These are phyloP conservation scores for Salix exigua DNA, from an alignment of 345 rosid species.

Conservation along the genomic window DNA sequence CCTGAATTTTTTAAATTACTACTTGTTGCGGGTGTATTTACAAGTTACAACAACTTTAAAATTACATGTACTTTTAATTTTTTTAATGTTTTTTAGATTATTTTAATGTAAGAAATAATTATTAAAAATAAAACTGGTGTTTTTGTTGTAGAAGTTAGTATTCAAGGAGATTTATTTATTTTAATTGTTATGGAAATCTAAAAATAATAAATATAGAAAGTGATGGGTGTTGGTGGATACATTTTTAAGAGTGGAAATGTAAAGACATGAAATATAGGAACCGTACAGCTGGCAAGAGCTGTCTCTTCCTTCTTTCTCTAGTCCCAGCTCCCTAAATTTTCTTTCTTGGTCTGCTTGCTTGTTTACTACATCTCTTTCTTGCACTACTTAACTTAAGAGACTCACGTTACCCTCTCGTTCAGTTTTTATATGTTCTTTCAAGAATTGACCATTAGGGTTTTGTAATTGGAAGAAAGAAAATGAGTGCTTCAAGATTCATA, in stretches of 20 bases:
- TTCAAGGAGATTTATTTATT: no score
- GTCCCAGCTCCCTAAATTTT: slow-evolving; percentile 2
- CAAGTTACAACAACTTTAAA: no score
- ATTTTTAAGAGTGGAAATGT: slow-evolving; percentile 4
- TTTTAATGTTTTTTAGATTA: no score
- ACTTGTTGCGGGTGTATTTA: no score
- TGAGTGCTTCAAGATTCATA: slow-evolving; percentile 72
- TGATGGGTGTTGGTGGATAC: slow-evolving; percentile 12
- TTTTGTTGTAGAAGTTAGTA: no score
- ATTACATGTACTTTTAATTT: no score
- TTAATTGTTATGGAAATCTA: not conserved
- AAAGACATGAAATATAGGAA: slow-evolving; percentile 16
- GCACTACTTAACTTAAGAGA: not conserved
- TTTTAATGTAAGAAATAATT: no score
- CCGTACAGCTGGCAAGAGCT: slow-evolving; percentile 20
- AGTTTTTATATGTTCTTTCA: not conserved
- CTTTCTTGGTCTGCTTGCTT: not conserved
- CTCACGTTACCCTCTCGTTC: not conserved
- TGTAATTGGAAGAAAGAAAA: slow-evolving; percentile 9
- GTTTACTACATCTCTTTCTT: not conserved
- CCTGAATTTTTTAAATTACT: no score
- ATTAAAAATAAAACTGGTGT: no score
- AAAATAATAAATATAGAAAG: not conserved
- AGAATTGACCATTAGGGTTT: slow-evolving; percentile 1
- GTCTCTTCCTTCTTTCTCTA: not conserved